phyloP scores from a whole-genome alignment of 2,329 filamentous ascomycete species.

The Pestalotiopsis sp. region DNA sequence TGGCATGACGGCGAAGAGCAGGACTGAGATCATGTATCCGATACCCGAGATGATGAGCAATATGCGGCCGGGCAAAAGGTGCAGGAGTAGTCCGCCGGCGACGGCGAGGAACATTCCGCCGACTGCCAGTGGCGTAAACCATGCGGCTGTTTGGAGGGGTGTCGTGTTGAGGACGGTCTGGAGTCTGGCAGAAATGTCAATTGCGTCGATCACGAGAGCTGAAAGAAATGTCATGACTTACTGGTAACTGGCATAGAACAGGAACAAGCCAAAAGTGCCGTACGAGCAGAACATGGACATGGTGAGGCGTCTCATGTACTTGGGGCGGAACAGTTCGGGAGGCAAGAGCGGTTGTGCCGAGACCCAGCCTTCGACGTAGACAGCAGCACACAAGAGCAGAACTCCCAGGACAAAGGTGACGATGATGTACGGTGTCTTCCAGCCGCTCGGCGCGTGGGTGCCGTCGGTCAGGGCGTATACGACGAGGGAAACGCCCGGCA shows the following conservation, averaged over 20 bases:
- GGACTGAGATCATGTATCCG: slow-evolving; percentile 59
- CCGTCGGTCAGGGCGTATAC: slow-evolving; percentile 78
- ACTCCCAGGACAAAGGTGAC: slow-evolving; percentile 66
- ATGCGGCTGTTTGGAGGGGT: slow-evolving; percentile 67
- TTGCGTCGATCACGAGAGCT: neutral
- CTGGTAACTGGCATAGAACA: slow-evolving; percentile 66
- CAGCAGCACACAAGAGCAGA: slow-evolving; percentile 59
- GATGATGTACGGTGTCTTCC: slow-evolving; percentile 75
- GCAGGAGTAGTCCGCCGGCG: slow-evolving; percentile 67
- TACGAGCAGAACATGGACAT: slow-evolving; percentile 68
- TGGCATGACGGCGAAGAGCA: slow-evolving; percentile 69
- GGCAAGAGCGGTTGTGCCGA: slow-evolving; percentile 71
- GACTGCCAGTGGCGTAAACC: slow-evolving; percentile 69
- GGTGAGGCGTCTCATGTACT: slow-evolving; percentile 68
- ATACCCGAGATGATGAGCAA: slow-evolving; percentile 64
- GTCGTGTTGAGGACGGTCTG: slow-evolving; percentile 60
- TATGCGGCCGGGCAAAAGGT: slow-evolving; percentile 64
- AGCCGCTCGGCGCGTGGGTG: slow-evolving; percentile 68
- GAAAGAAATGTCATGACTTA: slow-evolving; percentile 20
- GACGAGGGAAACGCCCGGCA: slow-evolving; percentile 68
- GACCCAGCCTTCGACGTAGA: slow-evolving; percentile 76
- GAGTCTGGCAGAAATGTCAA: slow-evolving; percentile 46
- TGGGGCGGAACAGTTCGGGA: slow-evolving; percentile 68
- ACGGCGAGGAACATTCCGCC: slow-evolving; percentile 70
- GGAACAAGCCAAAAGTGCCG: slow-evolving; percentile 68